These are phyloP conservation scores for Kuraishia hungarica DNA, from an alignment of 805 yeast genomes.

Conservation along the genomic window DNA sequence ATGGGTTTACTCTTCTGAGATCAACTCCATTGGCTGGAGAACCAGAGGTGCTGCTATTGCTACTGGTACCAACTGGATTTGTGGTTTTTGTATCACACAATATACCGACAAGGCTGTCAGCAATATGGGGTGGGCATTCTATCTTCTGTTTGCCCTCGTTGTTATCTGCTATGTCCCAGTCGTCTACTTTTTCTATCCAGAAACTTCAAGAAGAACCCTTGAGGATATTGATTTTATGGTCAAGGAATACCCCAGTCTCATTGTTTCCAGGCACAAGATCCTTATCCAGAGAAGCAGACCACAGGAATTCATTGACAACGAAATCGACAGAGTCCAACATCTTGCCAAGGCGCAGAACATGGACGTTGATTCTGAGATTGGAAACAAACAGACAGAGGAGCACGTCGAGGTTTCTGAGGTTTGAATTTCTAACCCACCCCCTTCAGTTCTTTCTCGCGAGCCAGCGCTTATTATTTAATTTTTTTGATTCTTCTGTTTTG, in stretches of 20 bases:
- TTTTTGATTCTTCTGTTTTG: not conserved
- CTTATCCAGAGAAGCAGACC: slow-evolving; percentile 2
- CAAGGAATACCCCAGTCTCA: not conserved
- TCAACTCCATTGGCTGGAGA: slow-evolving; percentile 59
- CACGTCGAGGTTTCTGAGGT: not conserved
- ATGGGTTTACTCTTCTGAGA: slow-evolving; percentile 65
- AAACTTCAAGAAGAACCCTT: slow-evolving; percentile 67
- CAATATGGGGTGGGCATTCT: slow-evolving; percentile 53
- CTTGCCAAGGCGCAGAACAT: not conserved
- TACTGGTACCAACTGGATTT: slow-evolving; percentile 63
- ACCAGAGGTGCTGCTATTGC: slow-evolving; percentile 57
- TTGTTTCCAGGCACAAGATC: slow-evolving; percentile 2
- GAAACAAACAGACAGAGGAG: not conserved
- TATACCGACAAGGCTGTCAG: slow-evolving; percentile 51
- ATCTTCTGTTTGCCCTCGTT: slow-evolving; percentile 58
- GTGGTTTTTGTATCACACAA: slow-evolving; percentile 62
- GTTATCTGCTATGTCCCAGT: slow-evolving; percentile 56
- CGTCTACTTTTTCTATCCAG: slow-evolving; percentile 64
- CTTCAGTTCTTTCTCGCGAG: no score
- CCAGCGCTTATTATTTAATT: no score
- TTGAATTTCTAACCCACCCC: not conserved
- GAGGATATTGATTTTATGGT: slow-evolving; percentile 69
- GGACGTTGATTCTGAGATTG: not conserved
- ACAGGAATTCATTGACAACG: slow-evolving; percentile 1
- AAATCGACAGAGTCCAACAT: not conserved